These are phyloP conservation scores for Petunia secreta DNA, from an alignment of 257 asterid species.

Conservation along the genomic window DNA sequence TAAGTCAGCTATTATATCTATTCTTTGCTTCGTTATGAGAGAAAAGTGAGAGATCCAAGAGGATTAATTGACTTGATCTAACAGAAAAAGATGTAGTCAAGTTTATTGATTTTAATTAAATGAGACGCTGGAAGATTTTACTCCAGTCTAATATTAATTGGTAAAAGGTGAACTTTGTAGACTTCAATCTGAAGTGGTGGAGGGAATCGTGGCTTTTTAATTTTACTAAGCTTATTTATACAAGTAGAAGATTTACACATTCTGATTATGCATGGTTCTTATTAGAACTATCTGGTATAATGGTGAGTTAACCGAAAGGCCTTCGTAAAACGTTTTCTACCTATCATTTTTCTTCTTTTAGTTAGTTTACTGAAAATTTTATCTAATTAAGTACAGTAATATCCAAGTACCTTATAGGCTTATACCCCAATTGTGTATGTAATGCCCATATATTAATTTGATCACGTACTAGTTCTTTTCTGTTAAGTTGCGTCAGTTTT, in stretches of 20 bases:
- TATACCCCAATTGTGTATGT: no score
- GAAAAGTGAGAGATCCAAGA: slow-evolving; percentile 27
- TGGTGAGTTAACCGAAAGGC: no score
- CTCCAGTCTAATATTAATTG: background rate
- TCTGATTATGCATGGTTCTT: background rate
- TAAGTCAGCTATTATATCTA: slow-evolving; percentile 12
- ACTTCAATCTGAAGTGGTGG: slow-evolving; percentile 17
- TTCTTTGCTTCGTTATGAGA: slow-evolving; percentile 6
- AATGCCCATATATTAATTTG: no score
- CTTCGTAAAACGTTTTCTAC: no score
- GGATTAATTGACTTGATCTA: slow-evolving; percentile 1
- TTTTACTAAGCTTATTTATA: slow-evolving; percentile 2
- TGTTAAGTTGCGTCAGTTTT: no score
- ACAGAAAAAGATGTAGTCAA: background rate
- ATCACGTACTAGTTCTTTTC: no score
- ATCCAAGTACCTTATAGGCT: no score
- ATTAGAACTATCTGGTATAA: background rate
- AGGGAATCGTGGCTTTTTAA: slow-evolving; percentile 18
- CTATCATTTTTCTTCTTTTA: no score
- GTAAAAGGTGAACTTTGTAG: background rate
- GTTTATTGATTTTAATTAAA: background rate
- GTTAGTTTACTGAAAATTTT: no score
- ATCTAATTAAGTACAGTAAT: no score
- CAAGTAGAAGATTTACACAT: background rate
- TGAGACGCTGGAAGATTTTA: background rate